These are phyloP conservation scores for Stagonosporopsis tanaceti DNA, from an alignment of 2,329 filamentous ascomycete species.

Conservation along the genomic window DNA sequence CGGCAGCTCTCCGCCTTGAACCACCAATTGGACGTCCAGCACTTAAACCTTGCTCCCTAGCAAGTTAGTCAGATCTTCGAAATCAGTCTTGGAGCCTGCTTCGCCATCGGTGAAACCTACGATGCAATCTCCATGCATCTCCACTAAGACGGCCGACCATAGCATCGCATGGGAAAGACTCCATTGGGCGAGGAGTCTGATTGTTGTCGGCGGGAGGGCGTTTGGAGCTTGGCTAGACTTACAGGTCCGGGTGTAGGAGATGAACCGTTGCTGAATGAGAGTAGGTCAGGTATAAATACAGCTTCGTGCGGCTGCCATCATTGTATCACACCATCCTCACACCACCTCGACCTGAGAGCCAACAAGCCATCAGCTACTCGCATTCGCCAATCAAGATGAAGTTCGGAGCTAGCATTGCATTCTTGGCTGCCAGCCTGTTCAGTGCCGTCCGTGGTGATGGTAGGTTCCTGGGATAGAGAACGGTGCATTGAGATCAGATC, in stretches of 20 bases:
- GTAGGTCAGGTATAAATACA: constrained; percentile 37
- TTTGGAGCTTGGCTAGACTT: constrained; percentile 1
- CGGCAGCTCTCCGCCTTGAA: neutral
- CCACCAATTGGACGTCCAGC: neutral
- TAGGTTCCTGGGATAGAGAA: constrained; percentile 15
- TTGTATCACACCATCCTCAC: constrained; percentile 26
- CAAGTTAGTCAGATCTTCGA: constrained; percentile 11
- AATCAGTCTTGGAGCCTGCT: neutral
- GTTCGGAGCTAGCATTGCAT: constrained; percentile 37
- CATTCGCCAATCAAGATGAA: constrained; percentile 39
- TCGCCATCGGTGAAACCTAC: neutral
- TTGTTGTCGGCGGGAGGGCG: neutral
- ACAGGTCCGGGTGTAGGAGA: neutral
- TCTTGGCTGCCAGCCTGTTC: constrained; percentile 39
- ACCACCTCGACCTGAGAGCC: constrained; percentile 16
- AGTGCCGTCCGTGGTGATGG: constrained; percentile 43
- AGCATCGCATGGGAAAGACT: constrained; percentile 1
- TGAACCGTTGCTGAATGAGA: neutral
- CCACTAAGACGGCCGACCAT: neutral
- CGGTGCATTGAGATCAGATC: neutral
- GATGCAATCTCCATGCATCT: constrained; percentile 8
- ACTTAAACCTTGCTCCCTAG: neutral
- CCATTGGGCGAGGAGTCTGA: constrained; percentile 6
- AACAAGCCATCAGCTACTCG: constrained; percentile 1
- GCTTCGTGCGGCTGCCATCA: constrained; percentile 12